Conservation (phyloP, 2,329 filamentous ascomycete genomes). For the Pseudogymnoascus sp. region DNA sequence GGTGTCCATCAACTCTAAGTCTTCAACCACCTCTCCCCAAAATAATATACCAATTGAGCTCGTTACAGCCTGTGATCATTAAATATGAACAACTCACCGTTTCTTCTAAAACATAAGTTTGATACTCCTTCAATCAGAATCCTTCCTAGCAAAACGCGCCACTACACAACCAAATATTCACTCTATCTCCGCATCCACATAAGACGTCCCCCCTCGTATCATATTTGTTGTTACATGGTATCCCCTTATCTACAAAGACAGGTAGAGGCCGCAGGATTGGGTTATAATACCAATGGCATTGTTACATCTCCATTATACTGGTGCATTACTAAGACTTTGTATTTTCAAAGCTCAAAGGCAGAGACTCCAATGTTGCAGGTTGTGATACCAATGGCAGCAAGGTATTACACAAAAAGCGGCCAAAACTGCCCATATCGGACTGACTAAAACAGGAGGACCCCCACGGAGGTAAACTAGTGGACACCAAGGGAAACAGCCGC, state of each 20-base stretch:
- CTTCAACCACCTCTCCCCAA: background rate
- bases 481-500: background rate
- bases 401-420: background rate
- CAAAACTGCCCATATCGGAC: background rate
- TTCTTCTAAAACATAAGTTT: background rate
- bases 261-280: background rate
- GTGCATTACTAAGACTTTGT: too few species aligned
- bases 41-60: background rate
- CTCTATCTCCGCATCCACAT: background rate
- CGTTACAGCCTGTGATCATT: background rate
- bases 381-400: background rate
- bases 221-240: background rate
- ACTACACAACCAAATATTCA: background rate
- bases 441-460: background rate
- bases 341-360: too few species aligned
- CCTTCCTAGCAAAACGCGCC: background rate
- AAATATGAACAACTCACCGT: background rate
- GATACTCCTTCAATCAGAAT: background rate
- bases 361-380: background rate
- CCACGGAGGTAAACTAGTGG: background rate
- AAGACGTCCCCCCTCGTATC: background rate
- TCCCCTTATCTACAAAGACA: background rate
- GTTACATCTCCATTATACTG: too few species aligned
- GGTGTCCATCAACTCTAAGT: background rate
- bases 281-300: too few species aligned